Conservation (phyloP, 2,329 filamentous ascomycete genomes). For the Pseudofabraea citricarpa region DNA sequence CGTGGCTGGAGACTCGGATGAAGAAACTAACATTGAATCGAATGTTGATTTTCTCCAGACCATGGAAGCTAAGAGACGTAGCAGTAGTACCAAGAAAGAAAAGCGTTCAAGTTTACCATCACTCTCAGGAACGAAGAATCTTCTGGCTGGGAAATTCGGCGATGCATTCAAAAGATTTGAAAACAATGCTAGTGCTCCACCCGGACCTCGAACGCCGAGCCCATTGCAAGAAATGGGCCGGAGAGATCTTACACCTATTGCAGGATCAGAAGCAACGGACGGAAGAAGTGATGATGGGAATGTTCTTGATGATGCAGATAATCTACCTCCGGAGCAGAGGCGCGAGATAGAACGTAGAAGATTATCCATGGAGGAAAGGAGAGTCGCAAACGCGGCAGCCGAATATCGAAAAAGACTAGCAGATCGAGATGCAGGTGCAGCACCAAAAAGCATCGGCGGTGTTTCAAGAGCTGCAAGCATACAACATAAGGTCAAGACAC, state of each 20-base stretch:
- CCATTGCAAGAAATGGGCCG: constrained; percentile 33
- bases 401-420: constrained; percentile 78
- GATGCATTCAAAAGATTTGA: constrained; percentile 95
- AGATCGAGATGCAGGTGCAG: constrained; percentile 46
- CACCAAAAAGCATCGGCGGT: constrained; percentile 52
- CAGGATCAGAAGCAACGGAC: constrained; percentile 70
- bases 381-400: constrained; percentile 82
- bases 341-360: constrained; percentile 81
- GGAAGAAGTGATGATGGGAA: constrained; percentile 63
- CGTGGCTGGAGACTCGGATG: constrained; percentile 28
- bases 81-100: constrained; percentile 47
- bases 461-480: constrained; percentile 73
- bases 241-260: constrained; percentile 58
- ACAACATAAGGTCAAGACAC: constrained; percentile 81
- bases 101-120: constrained; percentile 73
- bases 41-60: constrained; percentile 80
- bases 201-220: constrained; percentile 40
- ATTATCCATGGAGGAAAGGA: constrained; percentile 80
- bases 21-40: constrained; percentile 65
- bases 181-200: constrained; percentile 32
- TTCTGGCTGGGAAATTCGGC: constrained; percentile 84
- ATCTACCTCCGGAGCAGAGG: constrained; percentile 80
- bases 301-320: constrained; percentile 60
- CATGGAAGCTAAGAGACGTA: constrained; percentile 60
- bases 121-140: constrained; percentile 69